Base-by-base conservation (phyloP, 805 yeast species). In the Myxozyma nipponensis region DNA sequence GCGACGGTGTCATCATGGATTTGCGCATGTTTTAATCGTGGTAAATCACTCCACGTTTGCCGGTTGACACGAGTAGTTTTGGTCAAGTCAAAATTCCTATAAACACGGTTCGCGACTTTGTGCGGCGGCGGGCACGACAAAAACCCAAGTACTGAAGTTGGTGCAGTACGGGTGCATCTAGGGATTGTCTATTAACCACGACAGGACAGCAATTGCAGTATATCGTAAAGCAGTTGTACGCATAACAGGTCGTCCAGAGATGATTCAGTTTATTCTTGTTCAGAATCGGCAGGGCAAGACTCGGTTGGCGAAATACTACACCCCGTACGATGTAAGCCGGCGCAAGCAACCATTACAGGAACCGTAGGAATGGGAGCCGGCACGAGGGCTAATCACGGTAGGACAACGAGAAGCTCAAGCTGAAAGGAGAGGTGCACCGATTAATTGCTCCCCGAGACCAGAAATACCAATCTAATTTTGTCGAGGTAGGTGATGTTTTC, bases 201-300 rank as follows among this genome's bases (percentile, higher is more conserved):
- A n/a, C n/a, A n/a, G n/a, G n/a, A n/a, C n/a, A n/a, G n/a, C n/a
- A n/a, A n/a, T n/a, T n/a, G n/a, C n/a, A n/a, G n/a, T n/a, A n/a
- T n/a, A n/a, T n/a, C n/a, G n/a, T n/a, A n/a, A n/a, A n/a, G n/a
- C n/a, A n/a, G n/a, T n/a, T n/a, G n/a, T n/a, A n/a, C n/a, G n/a
- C n/a, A n/a, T n/a, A n/a, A n/a, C n/a, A n/a, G n/a, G n/a, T n/a
- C 38, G 15, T 7, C 15, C 19, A 35, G 38, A 13, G 21, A 49
- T 54, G 58, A 77, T 90, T 17, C 89, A 87, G 58, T 91, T 79
- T 69, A 74, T 91, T 37, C 69, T 90, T 38, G 84, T 91, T 40
- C 82, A 91, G 66, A 91, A 91, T 66, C 77, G 96, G 51, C 97
- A 91, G 69, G 98, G 98, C n/a, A 86, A 86, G 58, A 80, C 91